Base-by-base conservation (phyloP, 441 rosid genomes). In the Croton laevigatus region DNA sequence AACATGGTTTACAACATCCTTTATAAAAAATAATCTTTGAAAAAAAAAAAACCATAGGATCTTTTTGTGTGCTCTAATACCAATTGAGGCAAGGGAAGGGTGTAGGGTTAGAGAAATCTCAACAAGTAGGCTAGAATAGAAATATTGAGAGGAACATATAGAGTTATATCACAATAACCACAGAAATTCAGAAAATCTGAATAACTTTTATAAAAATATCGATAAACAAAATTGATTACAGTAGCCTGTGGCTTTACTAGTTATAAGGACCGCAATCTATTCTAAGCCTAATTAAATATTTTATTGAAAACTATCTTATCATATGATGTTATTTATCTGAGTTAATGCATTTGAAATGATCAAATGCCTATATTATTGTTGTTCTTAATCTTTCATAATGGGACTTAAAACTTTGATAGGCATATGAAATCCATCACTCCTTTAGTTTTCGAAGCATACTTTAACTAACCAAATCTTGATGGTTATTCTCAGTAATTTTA, bases 41-140 rank as follows among this genome's bases (percentile, higher is more conserved):
- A n/a, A 27, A 27, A 27, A 27, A 1, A 27, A 27, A 27, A 27
- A 1, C 32, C 32, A 27, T 27, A 27, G 1, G 32, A 27, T 27
- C 32, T n/a, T 27, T 27, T 27, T 27, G 32, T 27, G 32, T 1
- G 32, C 32, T 27, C 32, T 27, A 2, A 27, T 27, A 27, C 1
- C 32, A 27, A 27, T 27, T 8, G 89, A 83, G 42, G 95, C 98
- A 62, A 86, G 27, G 87, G 88, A 57, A 91, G 98, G 98, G 91
- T 91, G 32, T 89, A 87, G 62, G 89, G 91, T 13, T 27, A 27
- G 32, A 2, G 2, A 27, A 27, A 1, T 27, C 32, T 27, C 32
- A 27, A 27, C 32, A 27, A 27, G 2, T 27, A 27, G 32, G 32
- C 32, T 1, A 27, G 32, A 27, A 1, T 27, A 27, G 32, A 27